phyloP scores from a whole-genome alignment of 257 asterid genomes.

The Linaria vulgaris region DNA sequence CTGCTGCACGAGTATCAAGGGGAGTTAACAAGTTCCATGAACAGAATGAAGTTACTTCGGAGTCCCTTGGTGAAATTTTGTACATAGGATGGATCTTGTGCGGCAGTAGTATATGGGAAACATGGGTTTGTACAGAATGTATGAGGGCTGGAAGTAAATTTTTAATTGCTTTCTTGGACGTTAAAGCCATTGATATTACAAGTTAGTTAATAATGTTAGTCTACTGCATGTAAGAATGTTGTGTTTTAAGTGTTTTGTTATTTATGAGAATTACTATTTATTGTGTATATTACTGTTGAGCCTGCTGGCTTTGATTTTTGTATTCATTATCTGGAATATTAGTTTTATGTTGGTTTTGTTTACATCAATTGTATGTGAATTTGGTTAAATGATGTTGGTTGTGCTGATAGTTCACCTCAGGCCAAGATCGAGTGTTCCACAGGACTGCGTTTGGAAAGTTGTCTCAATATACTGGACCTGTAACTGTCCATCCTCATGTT shows the following conservation, averaged over 20 bases:
- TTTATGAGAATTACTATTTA: slow-evolving; percentile 1
- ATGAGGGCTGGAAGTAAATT: slow-evolving; percentile 13
- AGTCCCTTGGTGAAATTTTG: not conserved
- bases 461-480: too few species aligned
- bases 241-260: not conserved
- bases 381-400: too few species aligned
- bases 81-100: slow-evolving; percentile 10
- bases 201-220: not conserved
- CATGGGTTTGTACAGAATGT: slow-evolving; percentile 19
- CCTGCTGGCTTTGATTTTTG: slow-evolving; percentile 3
- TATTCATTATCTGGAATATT: not conserved
- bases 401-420: too few species aligned
- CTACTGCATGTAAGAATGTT: not conserved
- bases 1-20: slow-evolving; percentile 1
- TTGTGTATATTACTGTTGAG: not conserved
- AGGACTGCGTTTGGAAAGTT: too few species aligned
- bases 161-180: not conserved
- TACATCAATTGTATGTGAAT: too few species aligned
- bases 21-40: not conserved
- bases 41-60: not conserved
- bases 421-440: too few species aligned
- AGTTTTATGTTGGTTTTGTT: too few species aligned
- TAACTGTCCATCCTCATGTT: too few species aligned
- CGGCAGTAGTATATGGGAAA: slow-evolving; percentile 4
- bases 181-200: not conserved